Percentiles rank a stretch among this genome's conserved stretches.
phyloP scores from a whole-genome alignment of 2,329 filamentous ascomycete genomes.

The Neonectria ditissima region DNA sequence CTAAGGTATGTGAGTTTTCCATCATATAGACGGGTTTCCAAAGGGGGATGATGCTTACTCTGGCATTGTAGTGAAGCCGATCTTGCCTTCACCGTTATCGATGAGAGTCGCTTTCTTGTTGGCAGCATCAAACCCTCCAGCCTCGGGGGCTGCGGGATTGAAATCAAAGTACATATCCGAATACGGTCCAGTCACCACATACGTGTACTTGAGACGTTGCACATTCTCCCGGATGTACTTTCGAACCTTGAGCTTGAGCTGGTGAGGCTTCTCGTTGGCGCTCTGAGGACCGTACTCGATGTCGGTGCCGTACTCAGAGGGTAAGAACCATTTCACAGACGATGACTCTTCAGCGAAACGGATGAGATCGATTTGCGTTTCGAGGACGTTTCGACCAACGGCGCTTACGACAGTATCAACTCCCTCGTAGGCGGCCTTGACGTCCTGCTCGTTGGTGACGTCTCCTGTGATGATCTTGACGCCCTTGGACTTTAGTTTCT shows the following conservation, averaged over 20 bases:
- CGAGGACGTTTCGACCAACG: constrained; percentile 72
- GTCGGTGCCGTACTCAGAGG: constrained; percentile 76
- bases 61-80: constrained; percentile 77
- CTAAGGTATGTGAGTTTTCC: constrained; percentile 49
- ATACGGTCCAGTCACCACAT: constrained; percentile 77
- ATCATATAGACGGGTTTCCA: not conserved
- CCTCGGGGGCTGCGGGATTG: constrained; percentile 43
- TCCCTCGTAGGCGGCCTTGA: constrained; percentile 69
- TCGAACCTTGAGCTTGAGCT: constrained; percentile 76
- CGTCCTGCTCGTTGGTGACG: constrained; percentile 54
- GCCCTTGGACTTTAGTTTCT: constrained; percentile 37
- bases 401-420: constrained; percentile 75
- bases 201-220: constrained; percentile 70
- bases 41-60: constrained; percentile 64
- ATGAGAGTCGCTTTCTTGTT: constrained; percentile 70
- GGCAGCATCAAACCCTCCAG: constrained; percentile 70
- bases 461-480: constrained; percentile 46
- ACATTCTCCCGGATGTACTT: constrained; percentile 66
- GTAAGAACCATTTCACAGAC: constrained; percentile 72
- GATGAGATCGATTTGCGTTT: constrained; percentile 71
- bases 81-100: constrained; percentile 69
- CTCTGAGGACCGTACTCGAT: constrained; percentile 71
- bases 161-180: constrained; percentile 70
- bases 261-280: constrained; percentile 73
- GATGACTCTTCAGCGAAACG: constrained; percentile 65